Evolutionary conservation across 106 monocot genomes (phyloP).

Genomic region (Agapanthus africanus): DNA sequence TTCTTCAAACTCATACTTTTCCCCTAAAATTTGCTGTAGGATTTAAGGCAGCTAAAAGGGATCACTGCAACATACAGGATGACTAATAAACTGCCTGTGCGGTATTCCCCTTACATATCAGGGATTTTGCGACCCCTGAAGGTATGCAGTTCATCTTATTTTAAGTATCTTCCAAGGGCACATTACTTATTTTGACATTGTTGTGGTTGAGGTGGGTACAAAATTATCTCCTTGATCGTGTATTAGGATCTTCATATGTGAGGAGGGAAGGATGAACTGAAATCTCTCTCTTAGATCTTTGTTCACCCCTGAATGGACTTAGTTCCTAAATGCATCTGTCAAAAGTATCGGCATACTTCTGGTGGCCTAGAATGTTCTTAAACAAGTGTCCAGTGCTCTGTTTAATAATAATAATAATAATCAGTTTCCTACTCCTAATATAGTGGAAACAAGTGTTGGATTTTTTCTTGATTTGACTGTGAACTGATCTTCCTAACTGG

Average conservation of each 20-base stretch:
- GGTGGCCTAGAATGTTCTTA: not conserved
- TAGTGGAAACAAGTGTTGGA: no score
- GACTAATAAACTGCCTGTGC: constrained; percentile 88
- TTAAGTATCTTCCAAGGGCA: not conserved
- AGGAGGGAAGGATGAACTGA: not conserved
- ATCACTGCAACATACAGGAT: constrained; percentile 92
- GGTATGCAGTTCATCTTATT: constrained; percentile 25
- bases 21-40: constrained; percentile 46
- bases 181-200: not conserved
- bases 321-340: no score
- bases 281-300: no score
- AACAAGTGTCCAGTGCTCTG: not conserved
- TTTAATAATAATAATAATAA: no score
- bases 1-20: not conserved
- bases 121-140: constrained; percentile 72
- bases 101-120: constrained; percentile 88
- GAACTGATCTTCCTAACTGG: no score
- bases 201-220: not conserved
- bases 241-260: no score
- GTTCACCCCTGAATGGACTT: no score
- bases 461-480: no score
- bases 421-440: no score
- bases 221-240: not conserved
- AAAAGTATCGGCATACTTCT: not conserved
- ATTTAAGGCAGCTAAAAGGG: constrained; percentile 86